These are phyloP conservation scores for Candida rishiriensis DNA, from an alignment of 805 yeast species.

Conservation along the genomic window DNA sequence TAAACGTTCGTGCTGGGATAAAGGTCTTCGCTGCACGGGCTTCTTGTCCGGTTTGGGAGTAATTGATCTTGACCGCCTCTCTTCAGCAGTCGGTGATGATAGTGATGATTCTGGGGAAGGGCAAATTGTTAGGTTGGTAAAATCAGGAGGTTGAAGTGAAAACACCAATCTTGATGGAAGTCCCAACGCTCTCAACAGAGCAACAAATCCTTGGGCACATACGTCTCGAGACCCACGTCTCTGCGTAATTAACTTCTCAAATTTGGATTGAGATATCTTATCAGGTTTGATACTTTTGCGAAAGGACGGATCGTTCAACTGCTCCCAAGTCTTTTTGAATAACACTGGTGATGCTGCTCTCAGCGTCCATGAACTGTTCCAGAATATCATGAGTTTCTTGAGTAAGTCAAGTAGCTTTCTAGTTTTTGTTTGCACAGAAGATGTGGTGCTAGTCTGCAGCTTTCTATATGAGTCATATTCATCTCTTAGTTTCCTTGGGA, in stretches of 20 bases:
- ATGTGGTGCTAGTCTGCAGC: conserved; percentile 13
- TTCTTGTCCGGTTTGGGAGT: conserved; percentile 3
- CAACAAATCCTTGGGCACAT: conserved; percentile 84
- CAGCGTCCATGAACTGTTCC: conserved; percentile 36
- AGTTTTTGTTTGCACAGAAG: conserved; percentile 41
- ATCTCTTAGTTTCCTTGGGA: conserved; percentile 43
- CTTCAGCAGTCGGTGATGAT: no score
- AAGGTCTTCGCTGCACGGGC: conserved; percentile 7
- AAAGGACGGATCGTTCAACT: conserved; percentile 25
- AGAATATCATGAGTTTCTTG: conserved; percentile 58
- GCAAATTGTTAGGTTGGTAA: conserved; percentile 35
- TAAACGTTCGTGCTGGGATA: conserved; percentile 25
- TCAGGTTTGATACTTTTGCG: conserved; percentile 14
- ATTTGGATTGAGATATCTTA: conserved; percentile 36
- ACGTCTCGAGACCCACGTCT: conserved; percentile 71
- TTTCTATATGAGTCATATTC: conserved; percentile 36
- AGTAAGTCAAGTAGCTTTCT: conserved; percentile 74
- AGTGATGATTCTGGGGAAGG: no score
- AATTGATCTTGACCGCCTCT: no score
- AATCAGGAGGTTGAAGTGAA: conserved; percentile 90
- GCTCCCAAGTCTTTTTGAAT: conserved; percentile 45
- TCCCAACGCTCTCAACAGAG: conserved; percentile 64
- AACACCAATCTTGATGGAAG: conserved; percentile 70
- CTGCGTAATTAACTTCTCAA: conserved; percentile 37
- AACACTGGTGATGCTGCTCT: conserved; percentile 44